Evolutionary conservation across 345 rosid species (phyloP).

Genomic region (Pistacia vera): DNA sequence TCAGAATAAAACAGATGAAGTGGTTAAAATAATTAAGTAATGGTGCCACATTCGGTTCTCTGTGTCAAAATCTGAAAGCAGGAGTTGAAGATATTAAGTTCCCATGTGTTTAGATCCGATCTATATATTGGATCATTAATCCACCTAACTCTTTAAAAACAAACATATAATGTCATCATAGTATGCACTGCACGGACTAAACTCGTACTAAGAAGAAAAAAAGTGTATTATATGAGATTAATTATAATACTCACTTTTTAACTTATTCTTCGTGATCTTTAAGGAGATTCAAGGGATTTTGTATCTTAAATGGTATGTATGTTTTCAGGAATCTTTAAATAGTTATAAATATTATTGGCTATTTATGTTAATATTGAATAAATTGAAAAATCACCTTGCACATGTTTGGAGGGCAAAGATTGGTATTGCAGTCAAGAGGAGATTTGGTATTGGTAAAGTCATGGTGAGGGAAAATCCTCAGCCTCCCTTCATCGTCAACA

Average conservation of each 20-base stretch:
- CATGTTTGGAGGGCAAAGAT: conserved; percentile 82
- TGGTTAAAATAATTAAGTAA: not conserved
- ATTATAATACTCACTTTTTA: too few species aligned
- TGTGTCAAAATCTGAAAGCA: not conserved
- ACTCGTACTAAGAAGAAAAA: too few species aligned
- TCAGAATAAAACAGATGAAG: not conserved
- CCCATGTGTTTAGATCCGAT: not conserved
- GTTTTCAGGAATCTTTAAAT: too few species aligned
- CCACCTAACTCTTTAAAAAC: not conserved
- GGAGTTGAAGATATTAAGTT: not conserved
- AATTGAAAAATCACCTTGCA: conserved; percentile 62
- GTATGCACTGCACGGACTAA: too few species aligned
- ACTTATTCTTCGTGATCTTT: too few species aligned
- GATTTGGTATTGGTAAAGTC: conserved; percentile 49
- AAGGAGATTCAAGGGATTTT: too few species aligned
- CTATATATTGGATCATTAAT: not conserved
- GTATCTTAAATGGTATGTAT: too few species aligned
- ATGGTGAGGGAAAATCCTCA: conserved; percentile 68
- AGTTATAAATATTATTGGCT: too few species aligned
- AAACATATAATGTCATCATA: not conserved
- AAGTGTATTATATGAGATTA: too few species aligned
- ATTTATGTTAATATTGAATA: not conserved
- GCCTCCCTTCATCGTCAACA: conserved; percentile 53
- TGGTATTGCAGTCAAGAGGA: conserved; percentile 54
- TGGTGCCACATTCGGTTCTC: too few species aligned